A percentile compares a stretch with the other conserved stretches of the same genome.
Evolutionary conservation across 2,329 filamentous ascomycete genomes (phyloP).

Genomic region (Curvularia spicifera): DNA sequence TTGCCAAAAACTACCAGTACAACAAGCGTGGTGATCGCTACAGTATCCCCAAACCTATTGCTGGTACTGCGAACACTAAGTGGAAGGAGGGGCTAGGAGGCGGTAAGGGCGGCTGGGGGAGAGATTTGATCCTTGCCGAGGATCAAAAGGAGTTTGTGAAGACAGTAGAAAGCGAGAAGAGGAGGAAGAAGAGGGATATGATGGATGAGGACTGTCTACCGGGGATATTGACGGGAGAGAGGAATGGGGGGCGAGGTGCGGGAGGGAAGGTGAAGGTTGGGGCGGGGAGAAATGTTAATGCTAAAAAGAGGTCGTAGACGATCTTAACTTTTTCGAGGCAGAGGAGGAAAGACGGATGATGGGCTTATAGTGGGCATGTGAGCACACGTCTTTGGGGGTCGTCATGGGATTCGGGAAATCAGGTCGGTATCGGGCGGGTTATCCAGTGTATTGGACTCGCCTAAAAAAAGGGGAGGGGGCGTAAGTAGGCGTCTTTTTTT

Average conservation of each 20-base stretch:
- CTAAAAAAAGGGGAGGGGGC: not conserved
- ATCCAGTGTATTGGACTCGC: not conserved
- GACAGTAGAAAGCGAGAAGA: constrained; percentile 67
- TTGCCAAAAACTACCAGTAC: constrained; percentile 96
- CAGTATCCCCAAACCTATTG: constrained; percentile 88
- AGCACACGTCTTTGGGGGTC: too few species aligned
- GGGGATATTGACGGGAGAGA: constrained; percentile 79
- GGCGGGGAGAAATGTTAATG: constrained; percentile 85
- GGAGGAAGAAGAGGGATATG: constrained; percentile 75
- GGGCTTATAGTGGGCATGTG: not conserved
- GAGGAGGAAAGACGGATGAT: not conserved
- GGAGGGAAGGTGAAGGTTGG: constrained; percentile 79
- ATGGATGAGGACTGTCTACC: constrained; percentile 97
- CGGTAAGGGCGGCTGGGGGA: constrained; percentile 87
- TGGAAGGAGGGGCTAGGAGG: constrained; percentile 66
- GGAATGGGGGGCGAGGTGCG: constrained; percentile 57
- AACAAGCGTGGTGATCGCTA: constrained; percentile 92
- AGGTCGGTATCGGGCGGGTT: not conserved
- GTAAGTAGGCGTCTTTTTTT: not conserved
- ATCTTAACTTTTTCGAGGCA: not conserved
- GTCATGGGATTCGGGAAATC: not conserved
- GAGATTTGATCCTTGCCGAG: constrained; percentile 82
- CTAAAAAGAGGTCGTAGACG: constrained; percentile 63
- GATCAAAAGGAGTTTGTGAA: constrained; percentile 92
- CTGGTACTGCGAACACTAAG: constrained; percentile 81